Conservation (phyloP, 768 basidiomycete species). For the Strobilomyces echinocephalus region DNA sequence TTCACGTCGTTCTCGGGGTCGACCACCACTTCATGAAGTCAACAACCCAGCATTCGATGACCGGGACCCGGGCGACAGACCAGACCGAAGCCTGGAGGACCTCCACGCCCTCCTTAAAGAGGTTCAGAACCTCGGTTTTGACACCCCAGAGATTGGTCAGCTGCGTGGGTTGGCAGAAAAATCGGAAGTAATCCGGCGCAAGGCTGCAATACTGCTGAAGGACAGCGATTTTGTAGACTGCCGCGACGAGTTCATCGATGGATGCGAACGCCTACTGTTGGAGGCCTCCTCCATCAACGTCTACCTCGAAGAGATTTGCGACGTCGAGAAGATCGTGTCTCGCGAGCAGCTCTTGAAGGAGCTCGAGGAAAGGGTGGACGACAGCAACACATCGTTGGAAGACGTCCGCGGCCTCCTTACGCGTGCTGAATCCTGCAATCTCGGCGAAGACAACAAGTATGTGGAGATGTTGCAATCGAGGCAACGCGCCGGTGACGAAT, state of each 20-base stretch:
- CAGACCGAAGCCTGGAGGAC: slow-evolving; percentile 67
- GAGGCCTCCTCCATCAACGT: slow-evolving; percentile 77
- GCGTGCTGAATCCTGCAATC: slow-evolving; percentile 64
- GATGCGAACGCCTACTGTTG: slow-evolving; percentile 67
- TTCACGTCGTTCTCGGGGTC: slow-evolving; percentile 57
- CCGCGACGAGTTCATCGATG: slow-evolving; percentile 54
- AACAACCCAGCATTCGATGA: slow-evolving; percentile 31
- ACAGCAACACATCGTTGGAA: slow-evolving; percentile 59
- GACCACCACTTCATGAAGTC: slow-evolving; percentile 42
- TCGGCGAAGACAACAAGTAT: slow-evolving; percentile 61
- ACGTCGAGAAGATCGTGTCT: slow-evolving; percentile 77
- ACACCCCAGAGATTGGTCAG: slow-evolving; percentile 65
- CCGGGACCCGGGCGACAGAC: slow-evolving; percentile 59
- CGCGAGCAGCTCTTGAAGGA: slow-evolving; percentile 74
- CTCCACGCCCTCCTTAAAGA: slow-evolving; percentile 65
- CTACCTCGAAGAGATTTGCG: slow-evolving; percentile 71
- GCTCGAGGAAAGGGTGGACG: slow-evolving; percentile 69
- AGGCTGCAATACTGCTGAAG: slow-evolving; percentile 50
- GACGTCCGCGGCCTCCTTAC: slow-evolving; percentile 71
- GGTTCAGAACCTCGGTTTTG: slow-evolving; percentile 78
- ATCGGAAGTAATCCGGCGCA: slow-evolving; percentile 59
- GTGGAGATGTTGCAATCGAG: slow-evolving; percentile 61
- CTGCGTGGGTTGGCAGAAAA: slow-evolving; percentile 53
- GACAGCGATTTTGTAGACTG: slow-evolving; percentile 39
- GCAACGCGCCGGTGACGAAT: slow-evolving; percentile 63